Evolutionary conservation across 1,139 yeast genomes (phyloP), one percentile per base, ranked within the genome.

Genomic region (Yamadazyma songkhlaensis): DNA sequence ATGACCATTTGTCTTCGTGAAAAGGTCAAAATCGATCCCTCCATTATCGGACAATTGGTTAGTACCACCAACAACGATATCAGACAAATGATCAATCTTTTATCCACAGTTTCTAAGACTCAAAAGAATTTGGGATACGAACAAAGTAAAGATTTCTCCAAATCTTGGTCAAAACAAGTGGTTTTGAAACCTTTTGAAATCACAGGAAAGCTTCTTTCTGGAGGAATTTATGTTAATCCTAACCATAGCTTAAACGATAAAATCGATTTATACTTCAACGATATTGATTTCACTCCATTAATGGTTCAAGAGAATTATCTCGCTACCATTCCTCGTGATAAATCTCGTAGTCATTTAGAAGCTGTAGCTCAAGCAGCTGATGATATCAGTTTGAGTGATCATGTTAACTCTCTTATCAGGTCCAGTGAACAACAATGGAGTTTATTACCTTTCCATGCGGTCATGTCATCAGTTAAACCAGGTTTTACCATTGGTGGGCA

Each of bases 381-480:
- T 47, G 79, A 87, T 38, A 87, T 94, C 35, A 82, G 94, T 31
- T 74, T 76, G 39, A 84, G 92, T 11, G 98, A 94, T 57, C 59
- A 82, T 23, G 82, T 90, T 14, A 96, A 89, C 55, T 68, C 79
- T 22, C 71, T 79, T 56, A 90, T 94, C 42, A 84, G 95, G 52
- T 85, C 95, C 29, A 78, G 95, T 34, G 96, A 90, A 51, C 98
- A 92, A 60, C 90, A 87, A 51, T 94, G 99, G 99, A 80, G 94
- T 46, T 70, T 94, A 46, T 75, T 94, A 68, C 99, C 99, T 3
- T 74, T 89, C 50, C 97, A 90, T 62, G 97, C 92, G 0, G 74
- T 89, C 3, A 70, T 86, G 73, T 90, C 97, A 1, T 79, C 95
- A 1, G 88, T 94, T 10, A 68, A 79, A 31, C 98, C 99, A 0